phyloP scores from a whole-genome alignment of 1,139 yeast species.

The Geotrichum siamense region DNA sequence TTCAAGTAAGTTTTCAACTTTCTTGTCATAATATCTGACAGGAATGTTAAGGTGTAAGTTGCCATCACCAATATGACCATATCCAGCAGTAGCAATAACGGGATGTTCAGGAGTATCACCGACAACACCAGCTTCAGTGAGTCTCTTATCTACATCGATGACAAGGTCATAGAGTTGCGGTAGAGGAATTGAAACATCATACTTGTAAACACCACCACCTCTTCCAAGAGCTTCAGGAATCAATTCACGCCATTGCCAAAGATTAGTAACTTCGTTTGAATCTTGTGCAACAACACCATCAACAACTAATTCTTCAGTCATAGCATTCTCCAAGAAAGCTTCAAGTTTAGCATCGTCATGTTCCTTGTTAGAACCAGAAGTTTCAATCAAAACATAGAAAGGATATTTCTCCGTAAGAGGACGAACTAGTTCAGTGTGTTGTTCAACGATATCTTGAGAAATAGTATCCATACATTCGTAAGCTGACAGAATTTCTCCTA shows the following conservation, averaged over 20 bases:
- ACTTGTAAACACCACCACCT: slow-evolving; percentile 92
- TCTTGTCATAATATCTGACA: slow-evolving; percentile 72
- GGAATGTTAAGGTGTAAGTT: slow-evolving; percentile 88
- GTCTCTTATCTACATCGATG: slow-evolving; percentile 56
- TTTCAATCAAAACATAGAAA: slow-evolving; percentile 84
- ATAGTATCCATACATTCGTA: slow-evolving; percentile 89
- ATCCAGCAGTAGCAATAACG: slow-evolving; percentile 82
- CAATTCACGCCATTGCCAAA: slow-evolving; percentile 95
- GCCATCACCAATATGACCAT: slow-evolving; percentile 96
- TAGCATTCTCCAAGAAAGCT: slow-evolving; percentile 67
- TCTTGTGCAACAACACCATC: slow-evolving; percentile 97
- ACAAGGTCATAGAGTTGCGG: slow-evolving; percentile 72
- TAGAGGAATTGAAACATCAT: slow-evolving; percentile 87
- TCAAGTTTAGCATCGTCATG: slow-evolving; percentile 49
- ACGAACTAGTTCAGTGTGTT: slow-evolving; percentile 44
- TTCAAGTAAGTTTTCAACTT: slow-evolving; percentile 70
- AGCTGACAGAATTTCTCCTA: slow-evolving; percentile 83
- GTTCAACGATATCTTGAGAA: slow-evolving; percentile 61
- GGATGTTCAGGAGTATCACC: slow-evolving; percentile 65
- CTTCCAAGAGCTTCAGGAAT: slow-evolving; percentile 83
- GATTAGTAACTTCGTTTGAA: slow-evolving; percentile 65
- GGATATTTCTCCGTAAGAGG: slow-evolving; percentile 79
- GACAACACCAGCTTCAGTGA: slow-evolving; percentile 51
- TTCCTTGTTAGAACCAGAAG: slow-evolving; percentile 85
- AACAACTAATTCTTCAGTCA: slow-evolving; percentile 74